Base-by-base conservation (phyloP, 2,329 filamentous ascomycete species). In the Lachnellula hyalina region DNA sequence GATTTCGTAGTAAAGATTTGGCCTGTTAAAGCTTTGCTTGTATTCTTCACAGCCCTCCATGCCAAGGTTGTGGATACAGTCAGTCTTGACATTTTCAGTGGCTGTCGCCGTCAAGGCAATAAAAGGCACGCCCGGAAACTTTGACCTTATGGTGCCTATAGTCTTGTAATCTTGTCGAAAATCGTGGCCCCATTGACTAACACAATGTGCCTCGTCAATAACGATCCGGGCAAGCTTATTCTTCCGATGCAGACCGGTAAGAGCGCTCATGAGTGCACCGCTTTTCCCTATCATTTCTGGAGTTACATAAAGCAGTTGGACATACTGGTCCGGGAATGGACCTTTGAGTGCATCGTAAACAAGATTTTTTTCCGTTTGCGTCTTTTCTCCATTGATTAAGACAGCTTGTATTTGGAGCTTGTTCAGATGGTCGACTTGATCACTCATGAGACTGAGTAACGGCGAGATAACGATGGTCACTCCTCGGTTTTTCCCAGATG, bases 121-220 rank as follows among this genome's bases (percentile, higher is more conserved):
- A 41, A 97, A 80, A 1, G 94, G 94, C 3, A 97, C 89, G 2
- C 82, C 81, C 0, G 86, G 84, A 63, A 93, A 93, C 51, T 81
- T 82, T 41, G 75, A 71, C 48, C 93, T 82, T 44, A 96, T 76
- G 55, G 84, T 79, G 28, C 92, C 90, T 4, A 99, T 77, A 32
- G 82, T 81, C 71, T 96, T 96, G 75, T 99, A 99, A 69, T 97
- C 93, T 0, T 92, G 93, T 46, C 95, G 84, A 69, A 99, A 99
- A 70, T 99, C 94, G 64, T 99, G 94, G 0, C 94, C 94, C 94
- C 94, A 99, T 75, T 99, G 92, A 71, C 94, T 97, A 25, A 99
- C 93, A 71, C 94, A 99, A 70, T 99, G 94, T n/a, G 94, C 94
- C 73, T 99, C 95, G 63, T 99, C 94, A 59, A 99, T 96, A 51